phyloP scores from a whole-genome alignment of 805 yeast species.

The Blastobotrys terrestris region DNA sequence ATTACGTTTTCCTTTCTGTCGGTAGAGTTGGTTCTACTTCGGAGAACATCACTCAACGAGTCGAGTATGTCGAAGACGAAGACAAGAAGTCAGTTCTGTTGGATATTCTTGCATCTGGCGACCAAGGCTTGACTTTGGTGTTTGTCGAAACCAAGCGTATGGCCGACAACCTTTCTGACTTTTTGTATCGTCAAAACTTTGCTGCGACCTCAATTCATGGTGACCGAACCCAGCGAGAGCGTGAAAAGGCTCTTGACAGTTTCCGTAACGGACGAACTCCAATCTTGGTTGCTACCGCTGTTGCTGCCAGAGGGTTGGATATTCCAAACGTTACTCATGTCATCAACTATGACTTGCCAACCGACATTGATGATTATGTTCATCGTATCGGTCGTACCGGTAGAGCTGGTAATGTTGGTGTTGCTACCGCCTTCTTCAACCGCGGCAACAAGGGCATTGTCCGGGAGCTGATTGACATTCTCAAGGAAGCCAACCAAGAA shows the following conservation, averaged over 20 bases:
- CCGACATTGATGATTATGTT: constrained; percentile 96
- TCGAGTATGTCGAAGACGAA: constrained; percentile 84
- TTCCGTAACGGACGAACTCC: constrained; percentile 92
- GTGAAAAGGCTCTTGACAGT: constrained; percentile 94
- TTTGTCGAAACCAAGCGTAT: constrained; percentile 98
- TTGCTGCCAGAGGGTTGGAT: constrained; percentile 99
- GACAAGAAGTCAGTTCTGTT: constrained; percentile 88
- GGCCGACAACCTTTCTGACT: constrained; percentile 95
- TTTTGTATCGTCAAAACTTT: constrained; percentile 78
- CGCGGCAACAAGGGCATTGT: constrained; percentile 87
- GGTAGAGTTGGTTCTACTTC: constrained; percentile 99
- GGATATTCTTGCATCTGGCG: constrained; percentile 76
- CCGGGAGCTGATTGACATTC: constrained; percentile 79
- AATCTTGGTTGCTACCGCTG: constrained; percentile 97
- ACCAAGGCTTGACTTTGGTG: constrained; percentile 80
- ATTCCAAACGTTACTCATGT: constrained; percentile 98
- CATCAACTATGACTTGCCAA: constrained; percentile 93
- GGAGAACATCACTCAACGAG: constrained; percentile 93
- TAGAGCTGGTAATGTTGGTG: constrained; percentile 99
- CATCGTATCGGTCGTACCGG: constrained; percentile 99
- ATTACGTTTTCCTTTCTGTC: constrained; percentile 91
- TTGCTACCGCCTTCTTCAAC: constrained; percentile 97
- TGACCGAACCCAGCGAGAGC: constrained; percentile 95
- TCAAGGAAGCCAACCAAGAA: constrained; percentile 96
- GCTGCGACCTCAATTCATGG: constrained; percentile 99